These are phyloP conservation scores for Thermochaetoides thermophila DNA, from an alignment of 495 filamentous ascomycete species.

Conservation along the genomic window DNA sequence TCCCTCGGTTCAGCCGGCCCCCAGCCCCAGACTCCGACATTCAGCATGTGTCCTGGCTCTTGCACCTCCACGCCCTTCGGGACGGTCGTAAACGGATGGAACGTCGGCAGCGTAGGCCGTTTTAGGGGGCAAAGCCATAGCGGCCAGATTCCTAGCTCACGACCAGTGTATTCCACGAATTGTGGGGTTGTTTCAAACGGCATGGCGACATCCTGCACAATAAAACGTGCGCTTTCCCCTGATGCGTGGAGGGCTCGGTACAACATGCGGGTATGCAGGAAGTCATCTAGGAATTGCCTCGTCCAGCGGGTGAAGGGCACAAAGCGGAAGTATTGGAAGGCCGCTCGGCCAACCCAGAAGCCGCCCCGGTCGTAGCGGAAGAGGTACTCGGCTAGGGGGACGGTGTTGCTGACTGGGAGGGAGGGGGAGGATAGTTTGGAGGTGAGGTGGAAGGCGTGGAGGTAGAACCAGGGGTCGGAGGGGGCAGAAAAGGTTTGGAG, in stretches of 20 bases:
- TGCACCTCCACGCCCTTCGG: conserved; percentile 14
- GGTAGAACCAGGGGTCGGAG: conserved; percentile 39
- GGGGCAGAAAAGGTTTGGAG: conserved; percentile 24
- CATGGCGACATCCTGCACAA: conserved; percentile 45
- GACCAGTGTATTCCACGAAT: conserved; percentile 38
- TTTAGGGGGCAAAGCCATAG: conserved; percentile 46
- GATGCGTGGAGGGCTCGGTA: conserved; percentile 45
- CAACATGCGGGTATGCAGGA: conserved; percentile 49
- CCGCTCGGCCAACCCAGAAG: conserved; percentile 43
- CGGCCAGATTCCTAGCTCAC: conserved; percentile 37
- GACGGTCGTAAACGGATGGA: conserved; percentile 30
- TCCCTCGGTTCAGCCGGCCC: conserved; percentile 24
- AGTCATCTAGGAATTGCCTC: conserved; percentile 45
- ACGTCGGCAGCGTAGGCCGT: conserved; percentile 25
- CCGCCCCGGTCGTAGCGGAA: conserved; percentile 48
- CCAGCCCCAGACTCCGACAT: conserved; percentile 42
- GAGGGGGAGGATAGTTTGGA: neutral
- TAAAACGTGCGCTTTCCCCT: conserved; percentile 35
- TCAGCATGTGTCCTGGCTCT: too few relatives aligned
- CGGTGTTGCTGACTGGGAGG: conserved; percentile 15
- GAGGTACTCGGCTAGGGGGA: conserved; percentile 40
- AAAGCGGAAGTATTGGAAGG: conserved; percentile 37
- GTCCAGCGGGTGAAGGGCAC: conserved; percentile 41
- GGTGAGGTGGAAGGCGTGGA: conserved; percentile 22
- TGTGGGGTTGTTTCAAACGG: conserved; percentile 33